Evolutionary conservation across 2,329 filamentous ascomycete species (phyloP).

Genomic region (Mycosphaerella sp.): DNA sequence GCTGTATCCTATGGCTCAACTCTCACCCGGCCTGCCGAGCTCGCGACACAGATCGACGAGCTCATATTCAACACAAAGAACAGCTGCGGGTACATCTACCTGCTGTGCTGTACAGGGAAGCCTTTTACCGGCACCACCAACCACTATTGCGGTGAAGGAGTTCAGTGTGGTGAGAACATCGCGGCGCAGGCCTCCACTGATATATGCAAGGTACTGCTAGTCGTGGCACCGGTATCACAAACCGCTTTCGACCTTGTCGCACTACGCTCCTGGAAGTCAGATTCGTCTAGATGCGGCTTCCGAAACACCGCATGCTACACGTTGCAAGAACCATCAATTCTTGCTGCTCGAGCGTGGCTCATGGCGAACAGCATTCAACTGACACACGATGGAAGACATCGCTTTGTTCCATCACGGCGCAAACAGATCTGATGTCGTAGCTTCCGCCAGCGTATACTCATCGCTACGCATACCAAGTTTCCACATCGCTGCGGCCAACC

Average conservation of each 20-base stretch:
- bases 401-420: not conserved
- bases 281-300: not conserved
- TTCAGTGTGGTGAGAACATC: not conserved
- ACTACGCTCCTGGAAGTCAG: not conserved
- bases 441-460: no score
- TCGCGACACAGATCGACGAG: not conserved
- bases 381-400: no score
- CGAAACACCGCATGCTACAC: conserved; percentile 7
- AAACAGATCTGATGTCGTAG: not conserved
- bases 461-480: no score
- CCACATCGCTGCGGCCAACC: no score
- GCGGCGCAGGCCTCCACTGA: not conserved
- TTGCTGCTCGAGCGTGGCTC: conserved; percentile 1
- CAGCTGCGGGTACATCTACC: not conserved
- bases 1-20: not conserved
- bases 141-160: not conserved
- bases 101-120: no score
- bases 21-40: not conserved
- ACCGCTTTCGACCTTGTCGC: not conserved
- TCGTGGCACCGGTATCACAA: conserved; percentile 4
- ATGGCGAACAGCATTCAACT: not conserved
- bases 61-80: not conserved
- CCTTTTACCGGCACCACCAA: no score
- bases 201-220: conserved; percentile 4
- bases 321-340: not conserved